Evolutionary conservation across 2,329 filamentous ascomycete species (phyloP), one percentile per base, ranked within the genome.

Genomic region (Aspergillus cejpii): DNA sequence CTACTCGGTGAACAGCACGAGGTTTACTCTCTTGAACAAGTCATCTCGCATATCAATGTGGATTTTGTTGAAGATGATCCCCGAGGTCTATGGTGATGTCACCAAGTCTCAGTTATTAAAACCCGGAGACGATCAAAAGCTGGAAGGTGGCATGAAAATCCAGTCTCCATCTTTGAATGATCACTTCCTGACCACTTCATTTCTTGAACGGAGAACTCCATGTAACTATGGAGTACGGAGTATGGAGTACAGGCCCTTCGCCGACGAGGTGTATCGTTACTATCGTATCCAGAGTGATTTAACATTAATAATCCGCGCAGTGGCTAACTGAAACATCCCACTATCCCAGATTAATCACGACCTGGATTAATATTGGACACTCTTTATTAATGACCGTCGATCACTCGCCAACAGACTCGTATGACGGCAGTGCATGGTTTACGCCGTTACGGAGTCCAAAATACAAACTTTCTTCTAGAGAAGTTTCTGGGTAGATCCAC

Each of bases 381-480:
- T 24, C 4, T 24, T 8, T 24, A 24, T 8, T 42, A 37, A 26
- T 23, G 43, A n/a, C 36, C 20, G 38, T 43, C 27, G 24, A 41
- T 19, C 33, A n/a, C 19, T 46, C 17, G 39, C 39, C 42, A 33
- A 48, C 39, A 39, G 50, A n/a, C n/a, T n/a, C n/a, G n/a, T n/a
- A n/a, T n/a, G n/a, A n/a, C n/a, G n/a, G n/a, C n/a, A n/a, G n/a
- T n/a, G n/a, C n/a, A n/a, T n/a, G n/a, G n/a, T n/a, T n/a, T n/a
- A n/a, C n/a, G n/a, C n/a, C n/a, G n/a, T n/a, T n/a, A n/a, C n/a
- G n/a, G n/a, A n/a, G n/a, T n/a, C n/a, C n/a, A n/a, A n/a, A n/a
- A n/a, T n/a, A n/a, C n/a, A 31, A 43, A 37, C 37, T 44, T 43
- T 36, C 40, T 51, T 49, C 43, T 26, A 39, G 48, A 40, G 34